Evolutionary conservation across 495 filamentous ascomycete species (phyloP).

Genomic region (Penicillium diatomitis): DNA sequence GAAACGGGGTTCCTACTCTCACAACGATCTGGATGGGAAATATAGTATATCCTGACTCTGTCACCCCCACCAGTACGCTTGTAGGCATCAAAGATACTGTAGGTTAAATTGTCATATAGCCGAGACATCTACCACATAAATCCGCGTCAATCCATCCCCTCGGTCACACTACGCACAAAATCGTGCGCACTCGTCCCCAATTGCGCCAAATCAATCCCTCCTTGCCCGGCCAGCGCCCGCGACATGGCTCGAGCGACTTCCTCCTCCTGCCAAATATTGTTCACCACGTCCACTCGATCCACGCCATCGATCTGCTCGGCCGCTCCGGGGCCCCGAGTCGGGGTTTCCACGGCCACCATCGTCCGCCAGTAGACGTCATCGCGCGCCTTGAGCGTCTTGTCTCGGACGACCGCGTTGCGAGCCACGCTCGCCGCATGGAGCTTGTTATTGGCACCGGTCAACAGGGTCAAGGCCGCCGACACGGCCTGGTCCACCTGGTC

Average conservation of each 20-base stretch:
- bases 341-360: conserved; percentile 31
- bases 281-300: conserved; percentile 10
- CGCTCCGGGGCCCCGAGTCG: conserved; percentile 19
- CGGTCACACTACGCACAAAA: conserved; percentile 35
- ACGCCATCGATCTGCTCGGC: conserved; percentile 1
- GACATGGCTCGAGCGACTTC: conserved; percentile 48
- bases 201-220: conserved; percentile 39
- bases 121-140: not conserved
- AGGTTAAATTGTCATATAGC: not conserved
- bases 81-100: not conserved
- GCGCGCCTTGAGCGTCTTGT: conserved; percentile 43
- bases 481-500: conserved; percentile 37
- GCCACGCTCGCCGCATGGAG: conserved; percentile 45
- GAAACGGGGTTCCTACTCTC: no score
- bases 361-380: conserved; percentile 52
- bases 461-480: conserved; percentile 26
- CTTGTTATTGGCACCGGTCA: conserved; percentile 40
- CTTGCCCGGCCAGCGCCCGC: conserved; percentile 34
- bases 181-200: conserved; percentile 37
- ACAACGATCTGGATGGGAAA: no score
- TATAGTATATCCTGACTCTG: no score
- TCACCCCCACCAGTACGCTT: no score
- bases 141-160: conserved; percentile 23
- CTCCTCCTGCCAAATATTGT: conserved; percentile 43
- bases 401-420: conserved; percentile 50